Conservation (phyloP, 1,284 basidiomycete genomes). For the Golubevia pallescens region DNA sequence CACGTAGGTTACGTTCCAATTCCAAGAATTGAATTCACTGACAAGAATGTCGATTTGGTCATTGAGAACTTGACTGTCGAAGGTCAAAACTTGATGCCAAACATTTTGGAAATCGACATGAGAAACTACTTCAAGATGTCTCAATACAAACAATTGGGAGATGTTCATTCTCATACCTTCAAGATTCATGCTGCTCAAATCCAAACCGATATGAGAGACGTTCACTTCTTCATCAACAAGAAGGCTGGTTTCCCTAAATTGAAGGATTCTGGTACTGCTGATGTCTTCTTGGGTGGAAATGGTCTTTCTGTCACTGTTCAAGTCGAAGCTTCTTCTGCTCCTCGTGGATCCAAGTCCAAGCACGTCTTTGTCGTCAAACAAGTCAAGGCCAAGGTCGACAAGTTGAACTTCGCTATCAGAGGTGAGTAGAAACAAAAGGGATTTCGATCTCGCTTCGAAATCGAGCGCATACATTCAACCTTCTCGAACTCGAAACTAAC, state of each 20-base stretch:
- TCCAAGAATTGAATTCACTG: slow-evolving; percentile 56
- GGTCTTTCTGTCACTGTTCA: slow-evolving; percentile 69
- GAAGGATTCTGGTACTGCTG: slow-evolving; percentile 87
- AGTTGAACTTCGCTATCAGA: slow-evolving; percentile 55
- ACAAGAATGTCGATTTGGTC: slow-evolving; percentile 74
- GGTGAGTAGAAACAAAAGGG: no score
- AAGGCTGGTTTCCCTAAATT: slow-evolving; percentile 76
- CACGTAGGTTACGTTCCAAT: slow-evolving; percentile 84
- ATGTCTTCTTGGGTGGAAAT: slow-evolving; percentile 82
- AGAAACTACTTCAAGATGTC: slow-evolving; percentile 81
- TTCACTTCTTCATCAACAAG: slow-evolving; percentile 75
- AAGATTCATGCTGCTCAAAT: slow-evolving; percentile 72
- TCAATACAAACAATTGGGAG: slow-evolving; percentile 37
- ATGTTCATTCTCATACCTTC: slow-evolving; percentile 45
- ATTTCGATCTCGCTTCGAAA: no score
- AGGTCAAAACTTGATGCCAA: slow-evolving; percentile 71
- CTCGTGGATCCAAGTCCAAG: slow-evolving; percentile 24
- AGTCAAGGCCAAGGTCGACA: slow-evolving; percentile 53
- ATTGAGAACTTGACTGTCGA: slow-evolving; percentile 91
- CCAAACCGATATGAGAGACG: slow-evolving; percentile 91
- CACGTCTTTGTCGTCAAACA: slow-evolving; percentile 50
- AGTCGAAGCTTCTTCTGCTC: slow-evolving; percentile 40
- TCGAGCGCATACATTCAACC: no score
- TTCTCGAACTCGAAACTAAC: no score
- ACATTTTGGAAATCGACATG: slow-evolving; percentile 79